Evolutionary conservation across 345 rosid species (phyloP).

Genomic region (Syzygium aqueum): DNA sequence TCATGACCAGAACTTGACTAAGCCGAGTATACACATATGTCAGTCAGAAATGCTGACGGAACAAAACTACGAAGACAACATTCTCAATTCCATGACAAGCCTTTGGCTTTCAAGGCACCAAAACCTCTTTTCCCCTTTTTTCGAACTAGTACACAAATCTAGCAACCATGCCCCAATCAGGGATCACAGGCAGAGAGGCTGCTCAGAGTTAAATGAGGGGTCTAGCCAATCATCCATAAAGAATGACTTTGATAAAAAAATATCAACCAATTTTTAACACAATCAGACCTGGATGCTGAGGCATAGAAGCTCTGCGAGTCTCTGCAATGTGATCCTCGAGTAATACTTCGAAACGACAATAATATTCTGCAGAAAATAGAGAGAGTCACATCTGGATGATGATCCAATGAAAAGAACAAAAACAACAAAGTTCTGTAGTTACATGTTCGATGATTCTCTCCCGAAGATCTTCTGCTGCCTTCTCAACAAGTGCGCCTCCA

Average conservation of each 20-base stretch:
- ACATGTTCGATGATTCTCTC: conserved; percentile 95
- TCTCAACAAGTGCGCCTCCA: conserved; percentile 84
- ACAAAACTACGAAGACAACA: background rate
- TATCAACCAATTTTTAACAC: background rate
- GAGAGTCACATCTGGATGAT: background rate
- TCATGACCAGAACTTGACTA: background rate
- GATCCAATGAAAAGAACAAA: background rate
- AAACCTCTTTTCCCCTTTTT: background rate
- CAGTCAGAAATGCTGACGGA: background rate
- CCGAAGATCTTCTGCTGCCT: conserved; percentile 92
- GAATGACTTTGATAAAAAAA: background rate
- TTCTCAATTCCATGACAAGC: background rate
- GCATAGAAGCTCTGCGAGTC: conserved; percentile 86
- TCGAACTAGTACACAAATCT: background rate
- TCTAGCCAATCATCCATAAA: background rate
- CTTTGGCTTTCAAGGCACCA: background rate
- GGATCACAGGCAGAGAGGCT: background rate
- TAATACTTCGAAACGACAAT: conserved; percentile 95
- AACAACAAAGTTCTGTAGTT: conserved; percentile 3
- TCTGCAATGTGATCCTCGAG: conserved; percentile 76
- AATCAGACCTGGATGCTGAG: conserved; percentile 59
- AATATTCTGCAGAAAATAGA: conserved; percentile 62
- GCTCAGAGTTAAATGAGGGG: background rate
- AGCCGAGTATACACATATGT: background rate
- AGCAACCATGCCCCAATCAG: background rate